Evolutionary conservation across 495 filamentous ascomycete species (phyloP), one percentile per base, ranked within the genome.

Genomic region (Talaromyces wortmannii): DNA sequence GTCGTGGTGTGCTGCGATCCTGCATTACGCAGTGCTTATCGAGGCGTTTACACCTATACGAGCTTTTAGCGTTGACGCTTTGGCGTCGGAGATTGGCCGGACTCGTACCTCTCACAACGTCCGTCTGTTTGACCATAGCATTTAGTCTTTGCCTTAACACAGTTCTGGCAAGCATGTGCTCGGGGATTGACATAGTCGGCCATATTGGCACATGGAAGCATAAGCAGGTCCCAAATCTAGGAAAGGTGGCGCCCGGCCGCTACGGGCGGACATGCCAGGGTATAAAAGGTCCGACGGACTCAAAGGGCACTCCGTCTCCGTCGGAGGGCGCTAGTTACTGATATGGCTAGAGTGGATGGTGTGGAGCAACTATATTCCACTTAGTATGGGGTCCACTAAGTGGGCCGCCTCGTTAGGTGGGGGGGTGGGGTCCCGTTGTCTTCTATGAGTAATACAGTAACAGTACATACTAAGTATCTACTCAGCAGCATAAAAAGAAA

Each of bases 1-100:
- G 48, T 23, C 48, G 48, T 50, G 48, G 48, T 50, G 48, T 50
- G 48, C 48, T 50, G 33, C 48, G 48, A 50, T 50, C 48, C 48
- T 50, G 48, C 48, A 50, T 50, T 50, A 50, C 33, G 48, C 48
- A 50, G 48, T 50, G 48, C 31, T 50, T 50, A 12, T 50, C 48
- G 48, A 50, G 48, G 48, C 48, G 48, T 40, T 50, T 50, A 50
- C 48, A 50, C 48, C 48, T 50, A 50, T 50, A 50, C 31, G 13
- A 13, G 5, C 48, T 13, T 50, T 50, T 6, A 50, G 48, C 48
- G 12, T 33, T 17, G 13, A 50, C 48, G 31, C 47, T 17, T 12
- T 50, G 31, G 48, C 48, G 31, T 11, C 48, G 48, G 48, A 13
- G 6, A 50, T 36, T 50, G 48, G 10, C 7, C 18, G 48, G 32